Percentiles rank a stretch among this genome's conserved stretches.
Evolutionary conservation across 345 rosid genomes (phyloP).

Genomic region (Camelina sativa): DNA sequence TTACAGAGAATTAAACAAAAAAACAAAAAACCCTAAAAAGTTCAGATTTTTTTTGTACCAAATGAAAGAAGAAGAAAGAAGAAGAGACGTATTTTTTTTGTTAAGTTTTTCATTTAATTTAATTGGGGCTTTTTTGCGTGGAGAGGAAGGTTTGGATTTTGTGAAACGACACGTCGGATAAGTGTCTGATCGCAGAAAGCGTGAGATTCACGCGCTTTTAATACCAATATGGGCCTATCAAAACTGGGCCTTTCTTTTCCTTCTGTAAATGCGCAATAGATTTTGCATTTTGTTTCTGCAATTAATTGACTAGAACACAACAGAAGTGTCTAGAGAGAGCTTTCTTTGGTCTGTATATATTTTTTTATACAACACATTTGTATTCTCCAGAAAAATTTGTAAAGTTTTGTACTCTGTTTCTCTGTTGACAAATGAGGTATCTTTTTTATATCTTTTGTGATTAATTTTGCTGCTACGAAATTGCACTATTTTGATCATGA

Average conservation of each 20-base stretch:
- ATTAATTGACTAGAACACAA: conserved; percentile 22
- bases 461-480: neutral
- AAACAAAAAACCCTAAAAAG: neutral
- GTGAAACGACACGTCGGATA: neutral
- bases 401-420: neutral
- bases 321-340: conserved; percentile 29
- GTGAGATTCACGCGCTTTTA: conserved; percentile 25
- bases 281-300: neutral
- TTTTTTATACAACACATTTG: neutral
- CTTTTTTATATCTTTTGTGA: neutral
- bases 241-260: neutral
- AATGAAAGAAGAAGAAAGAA: conserved; percentile 22
- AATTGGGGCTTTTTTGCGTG: conserved; percentile 25
- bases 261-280: neutral
- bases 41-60: conserved; percentile 6
- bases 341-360: neutral
- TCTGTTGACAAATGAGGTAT: conserved; percentile 29
- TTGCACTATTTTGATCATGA: neutral
- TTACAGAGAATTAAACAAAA: neutral
- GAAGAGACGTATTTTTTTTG: neutral
- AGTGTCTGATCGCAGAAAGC: neutral
- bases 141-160: conserved; percentile 33
- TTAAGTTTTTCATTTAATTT: neutral
- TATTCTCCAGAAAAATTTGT: neutral
- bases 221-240: neutral